A percentile compares a stretch with the other conserved stretches of the same genome.
These are phyloP conservation scores for Meyerozyma carpophila DNA, from an alignment of 1,139 yeast genomes.

Conservation along the genomic window DNA sequence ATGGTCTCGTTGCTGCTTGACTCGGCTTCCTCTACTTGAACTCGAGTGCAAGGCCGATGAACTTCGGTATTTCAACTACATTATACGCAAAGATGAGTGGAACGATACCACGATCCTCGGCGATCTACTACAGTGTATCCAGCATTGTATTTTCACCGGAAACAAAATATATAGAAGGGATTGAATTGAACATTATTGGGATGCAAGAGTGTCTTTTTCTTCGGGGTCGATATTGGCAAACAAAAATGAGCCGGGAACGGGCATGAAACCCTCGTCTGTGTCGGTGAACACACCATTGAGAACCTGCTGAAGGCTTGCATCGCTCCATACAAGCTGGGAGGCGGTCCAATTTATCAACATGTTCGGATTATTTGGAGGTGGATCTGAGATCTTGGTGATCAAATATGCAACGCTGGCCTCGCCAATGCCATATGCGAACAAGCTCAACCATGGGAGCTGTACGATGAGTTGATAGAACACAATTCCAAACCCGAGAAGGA, in stretches of 20 bases:
- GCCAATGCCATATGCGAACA: slow-evolving; percentile 50
- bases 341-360: slow-evolving; percentile 27
- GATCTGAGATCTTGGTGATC: slow-evolving; percentile 49
- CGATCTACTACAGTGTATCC: slow-evolving; percentile 15
- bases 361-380: slow-evolving; percentile 33
- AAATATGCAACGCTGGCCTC: slow-evolving; percentile 52
- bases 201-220: neutral
- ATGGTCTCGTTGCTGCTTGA: slow-evolving; percentile 36
- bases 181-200: slow-evolving; percentile 1
- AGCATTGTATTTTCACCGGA: slow-evolving; percentile 30
- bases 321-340: slow-evolving; percentile 29
- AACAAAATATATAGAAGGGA: slow-evolving; percentile 19
- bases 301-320: slow-evolving; percentile 9
- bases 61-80: slow-evolving; percentile 25
- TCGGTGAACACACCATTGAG: slow-evolving; percentile 11
- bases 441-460: slow-evolving; percentile 39
- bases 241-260: slow-evolving; percentile 15
- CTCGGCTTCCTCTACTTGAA: slow-evolving; percentile 33
- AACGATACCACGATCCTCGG: slow-evolving; percentile 11
- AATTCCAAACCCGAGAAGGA: slow-evolving; percentile 55
- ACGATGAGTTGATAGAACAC: slow-evolving; percentile 40
- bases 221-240: neutral
- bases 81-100: slow-evolving; percentile 11
- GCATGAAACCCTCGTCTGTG: slow-evolving; percentile 15
- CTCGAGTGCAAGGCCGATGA: slow-evolving; percentile 32